Percentiles rank a stretch among this genome's conserved stretches.
These are phyloP conservation scores for Hymenoscyphus fructigenus DNA, from an alignment of 2,329 filamentous ascomycete genomes.

Conservation along the genomic window DNA sequence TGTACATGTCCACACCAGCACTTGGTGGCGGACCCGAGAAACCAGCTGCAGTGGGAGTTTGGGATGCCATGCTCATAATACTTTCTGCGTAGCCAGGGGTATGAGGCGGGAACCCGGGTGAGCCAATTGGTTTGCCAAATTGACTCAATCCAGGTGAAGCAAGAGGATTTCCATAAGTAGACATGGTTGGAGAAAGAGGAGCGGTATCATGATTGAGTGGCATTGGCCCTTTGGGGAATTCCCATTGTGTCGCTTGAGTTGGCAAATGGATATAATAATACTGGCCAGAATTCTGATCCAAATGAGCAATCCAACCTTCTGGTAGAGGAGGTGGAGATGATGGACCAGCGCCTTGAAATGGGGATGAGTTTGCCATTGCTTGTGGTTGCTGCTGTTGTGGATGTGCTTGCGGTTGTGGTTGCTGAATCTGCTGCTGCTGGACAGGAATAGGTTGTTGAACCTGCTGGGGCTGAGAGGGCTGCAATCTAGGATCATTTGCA, in stretches of 20 bases:
- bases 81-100: conserved; percentile 83
- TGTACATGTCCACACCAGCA: conserved; percentile 91
- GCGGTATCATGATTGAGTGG: conserved; percentile 79
- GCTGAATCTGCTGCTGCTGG: conserved; percentile 28
- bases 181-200: conserved; percentile 76
- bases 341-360: conserved; percentile 55
- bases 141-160: conserved; percentile 61
- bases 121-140: conserved; percentile 65
- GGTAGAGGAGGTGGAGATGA: conserved; percentile 89
- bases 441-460: conserved; percentile 27
- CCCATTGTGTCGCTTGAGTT: conserved; percentile 96
- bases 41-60: conserved; percentile 74
- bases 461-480: conserved; percentile 35
- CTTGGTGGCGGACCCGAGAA: conserved; percentile 87
- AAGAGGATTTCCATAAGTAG: conserved; percentile 72
- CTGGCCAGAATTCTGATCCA: conserved; percentile 92
- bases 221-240: conserved; percentile 94
- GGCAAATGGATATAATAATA: conserved; percentile 99
- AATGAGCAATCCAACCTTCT: conserved; percentile 96
- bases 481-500: conserved; percentile 72
- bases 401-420: conserved; percentile 2
- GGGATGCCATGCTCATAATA: conserved; percentile 76
- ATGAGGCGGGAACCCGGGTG: conserved; percentile 79
- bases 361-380: conserved; percentile 39
- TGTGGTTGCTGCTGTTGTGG: conserved; percentile 36